Evolutionary conservation across 2,329 filamentous ascomycete species (phyloP).

Genomic region (Graphiopsis chlorocephala): DNA sequence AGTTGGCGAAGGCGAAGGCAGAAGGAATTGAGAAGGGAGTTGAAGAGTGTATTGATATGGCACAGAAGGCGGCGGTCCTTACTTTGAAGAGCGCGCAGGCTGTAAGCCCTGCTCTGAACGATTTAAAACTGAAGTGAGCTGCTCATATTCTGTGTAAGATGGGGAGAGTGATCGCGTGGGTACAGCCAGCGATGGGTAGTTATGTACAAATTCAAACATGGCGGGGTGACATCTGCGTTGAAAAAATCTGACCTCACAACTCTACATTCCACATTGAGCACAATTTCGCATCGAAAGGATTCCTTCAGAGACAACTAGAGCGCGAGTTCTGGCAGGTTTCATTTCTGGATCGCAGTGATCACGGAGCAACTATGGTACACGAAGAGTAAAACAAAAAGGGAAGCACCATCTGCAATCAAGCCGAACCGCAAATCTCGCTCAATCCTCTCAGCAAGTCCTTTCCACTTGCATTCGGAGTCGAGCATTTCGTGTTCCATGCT

Average conservation of each 20-base stretch:
- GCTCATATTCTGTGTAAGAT: neutral
- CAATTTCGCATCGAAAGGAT: neutral
- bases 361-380: neutral
- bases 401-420: neutral
- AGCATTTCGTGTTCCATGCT: neutral
- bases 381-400: neutral
- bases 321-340: neutral
- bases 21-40: constrained; percentile 45
- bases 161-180: neutral
- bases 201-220: neutral
- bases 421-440: neutral
- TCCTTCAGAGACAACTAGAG: neutral
- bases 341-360: neutral
- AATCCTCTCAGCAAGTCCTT: neutral
- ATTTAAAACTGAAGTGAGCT: constrained; percentile 34
- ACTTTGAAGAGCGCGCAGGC: constrained; percentile 73
- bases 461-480: neutral
- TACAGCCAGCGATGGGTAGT: neutral
- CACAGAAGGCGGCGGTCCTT: constrained; percentile 76
- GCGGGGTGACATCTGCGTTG: neutral
- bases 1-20: constrained; percentile 57
- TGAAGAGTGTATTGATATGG: constrained; percentile 68
- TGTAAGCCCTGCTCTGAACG: constrained; percentile 60
- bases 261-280: neutral
- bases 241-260: neutral